Evolutionary conservation across 345 rosid species (phyloP).

Genomic region (Corchorus capsularis): DNA sequence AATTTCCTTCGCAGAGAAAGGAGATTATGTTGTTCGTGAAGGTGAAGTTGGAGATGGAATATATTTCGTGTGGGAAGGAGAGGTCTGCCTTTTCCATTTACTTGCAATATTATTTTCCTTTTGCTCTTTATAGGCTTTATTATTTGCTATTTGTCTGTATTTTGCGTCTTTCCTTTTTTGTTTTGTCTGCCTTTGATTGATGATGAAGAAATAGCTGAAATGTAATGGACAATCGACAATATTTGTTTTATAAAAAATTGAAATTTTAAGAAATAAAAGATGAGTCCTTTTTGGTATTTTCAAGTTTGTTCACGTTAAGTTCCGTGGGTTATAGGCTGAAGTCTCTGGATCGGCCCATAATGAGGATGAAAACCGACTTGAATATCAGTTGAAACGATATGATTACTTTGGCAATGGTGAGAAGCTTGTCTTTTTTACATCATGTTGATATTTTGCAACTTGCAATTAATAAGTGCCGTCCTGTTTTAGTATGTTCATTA

Average conservation of each 20-base stretch:
- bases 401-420: constrained; percentile 93
- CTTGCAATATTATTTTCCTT: background rate
- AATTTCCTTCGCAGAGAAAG: constrained; percentile 50
- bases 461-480: background rate
- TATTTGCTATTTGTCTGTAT: too few relatives aligned
- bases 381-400: constrained; percentile 66
- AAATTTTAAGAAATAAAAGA: background rate
- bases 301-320: background rate
- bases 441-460: background rate
- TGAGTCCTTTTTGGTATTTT: background rate
- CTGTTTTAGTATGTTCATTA: background rate
- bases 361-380: constrained; percentile 68
- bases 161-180: background rate
- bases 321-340: constrained; percentile 60
- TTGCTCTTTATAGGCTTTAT: background rate
- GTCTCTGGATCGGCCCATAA: constrained; percentile 56
- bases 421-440: constrained; percentile 14
- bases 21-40: constrained; percentile 68
- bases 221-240: background rate
- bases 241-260: background rate
- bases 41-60: constrained; percentile 82
- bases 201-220: background rate
- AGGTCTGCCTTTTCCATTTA: constrained; percentile 48
- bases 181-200: background rate
- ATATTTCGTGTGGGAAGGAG: constrained; percentile 86